Evolutionary conservation across 2,329 filamentous ascomycete genomes (phyloP).

Genomic region (Macrophomina tecta): DNA sequence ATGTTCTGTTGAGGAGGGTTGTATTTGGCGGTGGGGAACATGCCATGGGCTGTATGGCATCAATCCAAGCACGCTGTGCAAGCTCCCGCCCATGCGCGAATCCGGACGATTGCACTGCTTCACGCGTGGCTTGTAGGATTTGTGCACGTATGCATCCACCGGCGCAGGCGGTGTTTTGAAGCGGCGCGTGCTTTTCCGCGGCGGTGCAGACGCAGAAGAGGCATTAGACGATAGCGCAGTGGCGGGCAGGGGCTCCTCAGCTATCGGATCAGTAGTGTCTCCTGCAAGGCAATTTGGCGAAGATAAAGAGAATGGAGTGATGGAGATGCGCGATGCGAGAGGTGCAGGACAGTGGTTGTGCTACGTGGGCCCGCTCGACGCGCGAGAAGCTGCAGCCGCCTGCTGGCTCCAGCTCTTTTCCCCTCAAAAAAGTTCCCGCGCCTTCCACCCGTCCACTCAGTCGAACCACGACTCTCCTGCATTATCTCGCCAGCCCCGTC

Average conservation of each 20-base stretch:
- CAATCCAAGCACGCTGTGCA: conserved; percentile 36
- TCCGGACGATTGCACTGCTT: conserved; percentile 34
- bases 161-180: background rate
- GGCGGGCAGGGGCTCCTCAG: background rate
- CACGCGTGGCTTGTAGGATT: conserved; percentile 25
- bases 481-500: background rate
- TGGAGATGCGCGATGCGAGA: conserved; percentile 6
- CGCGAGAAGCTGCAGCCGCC: conserved; percentile 23
- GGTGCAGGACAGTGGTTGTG: conserved; percentile 3
- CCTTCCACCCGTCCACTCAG: conserved; percentile 13
- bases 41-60: conserved; percentile 38
- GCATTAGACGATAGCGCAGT: background rate
- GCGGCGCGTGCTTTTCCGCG: conserved; percentile 6
- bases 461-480: conserved; percentile 16
- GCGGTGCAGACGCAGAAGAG: conserved; percentile 4
- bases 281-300: conserved; percentile 10
- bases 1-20: conserved; percentile 2
- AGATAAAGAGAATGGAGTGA: background rate
- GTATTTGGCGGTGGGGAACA: conserved; percentile 32
- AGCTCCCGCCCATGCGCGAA: conserved; percentile 34
- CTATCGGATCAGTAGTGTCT: background rate
- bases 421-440: conserved; percentile 24
- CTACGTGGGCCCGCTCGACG: conserved; percentile 16
- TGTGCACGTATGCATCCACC: conserved; percentile 16
- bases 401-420: conserved; percentile 24